phyloP scores from a whole-genome alignment of 495 filamentous ascomycete species.

The Patellaria atrata region DNA sequence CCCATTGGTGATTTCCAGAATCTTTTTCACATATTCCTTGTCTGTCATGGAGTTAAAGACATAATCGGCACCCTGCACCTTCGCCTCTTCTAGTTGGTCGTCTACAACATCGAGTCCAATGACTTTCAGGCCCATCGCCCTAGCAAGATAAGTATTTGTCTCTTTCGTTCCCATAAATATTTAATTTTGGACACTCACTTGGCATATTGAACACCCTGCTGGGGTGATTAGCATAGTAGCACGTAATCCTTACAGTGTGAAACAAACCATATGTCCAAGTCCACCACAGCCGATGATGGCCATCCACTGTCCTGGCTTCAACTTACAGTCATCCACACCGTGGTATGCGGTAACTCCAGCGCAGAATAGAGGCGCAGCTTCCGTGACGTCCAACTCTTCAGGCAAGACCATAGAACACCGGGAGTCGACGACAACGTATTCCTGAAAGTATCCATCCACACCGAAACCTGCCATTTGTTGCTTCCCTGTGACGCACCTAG shows the following conservation, averaged over 20 bases:
- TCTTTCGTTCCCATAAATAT: too few species aligned
- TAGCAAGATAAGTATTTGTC: constrained; percentile 1
- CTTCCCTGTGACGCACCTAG: constrained; percentile 16
- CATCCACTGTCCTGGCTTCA: constrained; percentile 19
- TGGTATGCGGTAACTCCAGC: constrained; percentile 23
- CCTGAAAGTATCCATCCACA: constrained; percentile 21
- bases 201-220: constrained; percentile 21
- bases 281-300: constrained; percentile 23
- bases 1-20: constrained; percentile 18
- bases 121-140: constrained; percentile 21
- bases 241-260: neutral
- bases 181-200: constrained; percentile 9
- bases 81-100: constrained; percentile 18
- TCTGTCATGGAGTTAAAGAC: constrained; percentile 20
- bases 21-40: constrained; percentile 18
- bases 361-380: constrained; percentile 23
- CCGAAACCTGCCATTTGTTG: constrained; percentile 23
- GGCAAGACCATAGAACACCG: constrained; percentile 18
- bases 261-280: constrained; percentile 14
- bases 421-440: constrained; percentile 21
- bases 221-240: neutral
- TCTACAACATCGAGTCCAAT: constrained; percentile 23
- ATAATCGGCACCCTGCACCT: constrained; percentile 19
- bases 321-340: constrained; percentile 15
- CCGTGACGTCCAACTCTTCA: constrained; percentile 17